Base-by-base conservation (phyloP, 257 asterid species). In the Ligustrum vulgare region DNA sequence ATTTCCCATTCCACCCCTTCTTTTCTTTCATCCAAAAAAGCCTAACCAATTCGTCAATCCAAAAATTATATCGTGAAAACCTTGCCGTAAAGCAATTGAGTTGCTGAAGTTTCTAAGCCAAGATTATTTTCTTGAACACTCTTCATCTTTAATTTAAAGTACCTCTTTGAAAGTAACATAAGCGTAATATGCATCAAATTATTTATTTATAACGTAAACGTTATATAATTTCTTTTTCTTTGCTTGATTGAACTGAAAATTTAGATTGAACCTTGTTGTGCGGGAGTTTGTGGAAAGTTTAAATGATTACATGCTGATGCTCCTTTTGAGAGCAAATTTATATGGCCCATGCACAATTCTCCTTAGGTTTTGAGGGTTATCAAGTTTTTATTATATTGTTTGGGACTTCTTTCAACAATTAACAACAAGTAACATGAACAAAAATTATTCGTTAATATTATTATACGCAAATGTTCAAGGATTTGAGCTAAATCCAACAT, bases 71-170 rank as follows among this genome's bases (percentile, higher is more conserved):
- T 41, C 10, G 16, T 41, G 3, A 41, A 60, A 60, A 25, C 18
- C 35, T 22, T 60, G 18, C 34, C 67, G 18, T 60, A 25, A 60
- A 60, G 67, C 67, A 60, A 60, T 22, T 60, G 67, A 60, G 67
- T 60, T 60, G 67, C 35, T 60, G 5, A 60, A 60, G 67, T 60
- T 60, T 60, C 34, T 23, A 60, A 60, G 67, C 34, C 67, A 60
- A 60, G 67, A 60, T 25, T 60, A 25, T 25, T 35, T 23, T 60
- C 67, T 60, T 60, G 35, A 60, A 60, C 49, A 41, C 11, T 41
- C 49, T 41, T 41, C 16, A 41, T 10, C 49, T 41, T 41, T 11
- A 41, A 41, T 41, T 41, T 4, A 41, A 41, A 41, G 49, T 4
- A 41, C 33, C 67, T 60, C 16, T 60, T 7, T 60, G 67, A 60